Conservation (phyloP, 805 yeast genomes). For the Candida morakotiae region DNA sequence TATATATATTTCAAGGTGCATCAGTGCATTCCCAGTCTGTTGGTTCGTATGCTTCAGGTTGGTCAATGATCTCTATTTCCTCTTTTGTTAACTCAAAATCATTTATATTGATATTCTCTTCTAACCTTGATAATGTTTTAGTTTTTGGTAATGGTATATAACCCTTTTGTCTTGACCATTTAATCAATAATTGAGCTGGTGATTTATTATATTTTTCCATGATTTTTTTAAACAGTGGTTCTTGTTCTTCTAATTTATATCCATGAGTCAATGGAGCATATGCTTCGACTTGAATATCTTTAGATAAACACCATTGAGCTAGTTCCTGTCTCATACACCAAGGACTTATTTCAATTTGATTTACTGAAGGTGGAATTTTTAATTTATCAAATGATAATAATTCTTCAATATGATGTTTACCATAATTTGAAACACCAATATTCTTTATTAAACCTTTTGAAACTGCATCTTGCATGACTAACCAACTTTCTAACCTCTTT, state of each 20-base stretch:
- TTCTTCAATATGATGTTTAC: conserved; percentile 53
- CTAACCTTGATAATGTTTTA: conserved; percentile 19
- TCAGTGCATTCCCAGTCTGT: conserved; percentile 76
- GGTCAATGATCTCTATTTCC: conserved; percentile 22
- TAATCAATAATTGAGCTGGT: conserved; percentile 44
- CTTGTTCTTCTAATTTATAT: conserved; percentile 19
- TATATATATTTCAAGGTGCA: conserved; percentile 47
- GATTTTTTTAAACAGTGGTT: conserved; percentile 14
- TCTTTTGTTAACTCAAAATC: conserved; percentile 22
- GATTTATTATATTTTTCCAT: conserved; percentile 35
- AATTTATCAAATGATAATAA: conserved; percentile 44
- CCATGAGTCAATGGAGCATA: conserved; percentile 39
- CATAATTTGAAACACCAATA: conserved; percentile 66
- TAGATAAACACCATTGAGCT: conserved; percentile 23
- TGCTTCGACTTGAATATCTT: conserved; percentile 31
- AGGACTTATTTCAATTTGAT: conserved; percentile 49
- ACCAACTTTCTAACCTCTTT: conserved; percentile 47
- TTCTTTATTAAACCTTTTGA: conserved; percentile 44
- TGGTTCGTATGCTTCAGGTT: conserved; percentile 54
- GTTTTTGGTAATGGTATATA: conserved; percentile 37
- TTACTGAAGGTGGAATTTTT: conserved; percentile 40
- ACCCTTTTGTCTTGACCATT: conserved; percentile 48
- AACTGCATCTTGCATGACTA: conserved; percentile 54
- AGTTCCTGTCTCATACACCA: conserved; percentile 43
- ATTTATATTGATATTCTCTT: conserved; percentile 19